Base-by-base conservation (phyloP, 495 filamentous ascomycete species). In the Pyrenula massariospora region DNA sequence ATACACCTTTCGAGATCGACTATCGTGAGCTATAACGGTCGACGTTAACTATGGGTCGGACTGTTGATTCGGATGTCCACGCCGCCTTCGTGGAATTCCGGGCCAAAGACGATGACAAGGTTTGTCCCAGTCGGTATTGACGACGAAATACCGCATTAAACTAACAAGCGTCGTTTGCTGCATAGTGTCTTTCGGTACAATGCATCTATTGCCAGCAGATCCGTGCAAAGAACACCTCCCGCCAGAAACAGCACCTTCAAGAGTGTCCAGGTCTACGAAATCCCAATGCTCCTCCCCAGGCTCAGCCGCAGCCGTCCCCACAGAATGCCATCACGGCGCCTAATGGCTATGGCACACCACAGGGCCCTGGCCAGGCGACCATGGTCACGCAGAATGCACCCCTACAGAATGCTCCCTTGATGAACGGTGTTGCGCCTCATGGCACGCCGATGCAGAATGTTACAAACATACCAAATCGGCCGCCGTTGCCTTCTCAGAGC, bases 81-180 rank as follows among this genome's bases (percentile, higher is more conserved):
- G 74, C 76, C 60, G 76, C 77, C 59, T 80, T 78, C 65, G 75
- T 80, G 65, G 77, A 80, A 67, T 80, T 80, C 62, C 74, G 77
- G 67, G 77, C 77, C 70, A 80, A 80, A 68, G 77, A 80, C 72
- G 76, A 78, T 67, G 77, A 80, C 67, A 80, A 80, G 75, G 77
- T 78, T 70, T 64, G 71, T 75, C 67, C 31, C 48, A 19, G 31
- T 5, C 31, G 8, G 31, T 42, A 25, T 55, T 49, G 49, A 25
- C 22, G 3, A 12, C 53, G n/a, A 24, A 22, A 50, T 21, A 42
- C 42, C 2, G 22, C 50, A 55, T 21, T 65, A 71, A 68, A 66
- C 48, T 66, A 62, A 63, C 62, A 20, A 62, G 50, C 48, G 60
- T n/a, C 57, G 55, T 63, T 59, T 63, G 59, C 54, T 62, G 25